Evolutionary conservation across 139 green algal species (phyloP).

Genomic region (Picochlorum costavermella): DNA sequence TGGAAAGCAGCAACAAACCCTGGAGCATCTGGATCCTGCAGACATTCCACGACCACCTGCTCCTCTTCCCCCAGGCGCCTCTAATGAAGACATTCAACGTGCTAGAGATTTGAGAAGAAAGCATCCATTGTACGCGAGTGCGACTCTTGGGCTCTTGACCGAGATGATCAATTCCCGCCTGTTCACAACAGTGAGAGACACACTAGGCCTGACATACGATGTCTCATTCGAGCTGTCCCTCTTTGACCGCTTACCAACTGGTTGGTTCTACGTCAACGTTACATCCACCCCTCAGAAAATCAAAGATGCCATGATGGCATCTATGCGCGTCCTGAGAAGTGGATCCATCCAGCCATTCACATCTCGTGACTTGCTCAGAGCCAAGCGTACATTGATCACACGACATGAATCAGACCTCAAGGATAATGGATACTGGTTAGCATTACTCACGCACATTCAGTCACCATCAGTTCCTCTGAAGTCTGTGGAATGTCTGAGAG

Average conservation of each 20-base stretch:
- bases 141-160: constrained; percentile 64
- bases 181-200: constrained; percentile 94
- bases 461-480: constrained; percentile 67
- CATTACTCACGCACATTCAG: constrained; percentile 91
- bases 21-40: constrained; percentile 1
- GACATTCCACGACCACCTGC: constrained; percentile 16
- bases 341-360: constrained; percentile 50
- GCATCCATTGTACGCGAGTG: constrained; percentile 81
- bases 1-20: constrained; percentile 14
- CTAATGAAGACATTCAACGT: constrained; percentile 7
- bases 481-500: constrained; percentile 71
- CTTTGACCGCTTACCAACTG: constrained; percentile 58
- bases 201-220: constrained; percentile 96
- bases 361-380: constrained; percentile 63
- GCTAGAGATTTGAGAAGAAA: constrained; percentile 38
- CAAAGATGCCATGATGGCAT: constrained; percentile 79
- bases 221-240: constrained; percentile 88
- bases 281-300: constrained; percentile 93
- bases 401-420: constrained; percentile 94
- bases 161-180: constrained; percentile 94
- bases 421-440: constrained; percentile 88
- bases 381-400: constrained; percentile 79
- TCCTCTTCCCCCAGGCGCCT: constrained; percentile 6
- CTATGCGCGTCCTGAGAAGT: constrained; percentile 66
- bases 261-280: constrained; percentile 85